Percentiles rank a stretch among this genome's conserved stretches.
Conservation (phyloP, 2,329 filamentous ascomycete genomes). For the Aspergillus viridinutans region DNA sequence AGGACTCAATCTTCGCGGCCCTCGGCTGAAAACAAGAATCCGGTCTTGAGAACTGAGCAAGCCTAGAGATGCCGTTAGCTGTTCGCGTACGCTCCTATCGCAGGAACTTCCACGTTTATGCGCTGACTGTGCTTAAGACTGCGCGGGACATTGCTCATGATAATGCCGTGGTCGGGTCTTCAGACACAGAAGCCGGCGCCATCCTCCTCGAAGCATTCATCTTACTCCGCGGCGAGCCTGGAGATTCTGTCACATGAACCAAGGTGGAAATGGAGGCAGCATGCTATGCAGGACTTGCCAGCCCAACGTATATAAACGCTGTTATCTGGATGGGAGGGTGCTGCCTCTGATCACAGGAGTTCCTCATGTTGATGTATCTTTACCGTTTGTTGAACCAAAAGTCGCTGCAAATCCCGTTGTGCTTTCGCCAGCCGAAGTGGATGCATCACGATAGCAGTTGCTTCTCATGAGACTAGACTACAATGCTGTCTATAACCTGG, state of each 20-base stretch:
- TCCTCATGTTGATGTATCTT: background rate
- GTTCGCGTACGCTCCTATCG: background rate
- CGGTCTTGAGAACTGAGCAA: constrained; percentile 20
- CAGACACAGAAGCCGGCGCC: too few species aligned
- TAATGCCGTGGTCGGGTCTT: background rate
- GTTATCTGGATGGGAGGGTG: background rate
- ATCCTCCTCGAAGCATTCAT: background rate
- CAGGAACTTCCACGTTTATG: background rate
- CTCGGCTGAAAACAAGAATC: constrained; percentile 22
- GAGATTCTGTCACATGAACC: background rate
- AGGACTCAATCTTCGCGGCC: constrained; percentile 24
- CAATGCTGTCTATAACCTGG: background rate
- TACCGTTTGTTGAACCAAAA: background rate
- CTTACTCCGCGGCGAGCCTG: background rate
- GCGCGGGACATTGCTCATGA: background rate
- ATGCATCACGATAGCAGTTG: background rate
- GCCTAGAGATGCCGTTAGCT: constrained; percentile 11
- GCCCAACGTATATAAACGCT: background rate
- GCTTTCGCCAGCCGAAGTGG: background rate
- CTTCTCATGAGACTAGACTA: background rate
- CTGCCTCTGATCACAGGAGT: background rate
- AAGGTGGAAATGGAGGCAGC: background rate
- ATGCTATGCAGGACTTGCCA: background rate
- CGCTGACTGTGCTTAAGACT: background rate
- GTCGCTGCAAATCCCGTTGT: background rate